phyloP scores from a whole-genome alignment of 371 early-diverging fungal genomes.

The Mucor mucedo region DNA sequence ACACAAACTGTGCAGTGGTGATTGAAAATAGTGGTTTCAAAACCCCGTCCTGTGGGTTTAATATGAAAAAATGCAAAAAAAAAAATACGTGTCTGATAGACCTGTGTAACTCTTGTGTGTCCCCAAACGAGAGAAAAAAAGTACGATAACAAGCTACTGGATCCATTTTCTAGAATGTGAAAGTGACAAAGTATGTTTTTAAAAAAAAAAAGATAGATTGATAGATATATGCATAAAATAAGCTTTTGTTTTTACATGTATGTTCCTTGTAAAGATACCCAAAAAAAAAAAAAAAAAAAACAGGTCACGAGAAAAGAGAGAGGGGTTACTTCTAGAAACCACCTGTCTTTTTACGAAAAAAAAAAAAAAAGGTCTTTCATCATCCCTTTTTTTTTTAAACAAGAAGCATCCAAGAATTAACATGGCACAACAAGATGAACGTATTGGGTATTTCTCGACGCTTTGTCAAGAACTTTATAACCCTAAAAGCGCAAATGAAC shows the following conservation, averaged over 20 bases:
- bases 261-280: no score
- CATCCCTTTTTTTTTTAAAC: background rate
- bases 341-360: background rate
- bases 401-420: background rate
- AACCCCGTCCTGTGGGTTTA: no score
- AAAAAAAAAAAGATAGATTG: no score
- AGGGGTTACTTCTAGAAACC: background rate
- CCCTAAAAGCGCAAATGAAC: conserved; percentile 55
- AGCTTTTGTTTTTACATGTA: no score
- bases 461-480: conserved; percentile 60
- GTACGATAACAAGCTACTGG: no score
- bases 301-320: background rate
- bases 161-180: background rate
- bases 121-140: no score
- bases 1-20: no score
- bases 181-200: background rate
- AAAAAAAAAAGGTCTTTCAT: conserved; percentile 13
- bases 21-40: no score
- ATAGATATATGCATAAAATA: no score
- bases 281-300: background rate
- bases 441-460: conserved; percentile 32
- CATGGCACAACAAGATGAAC: conserved; percentile 30
- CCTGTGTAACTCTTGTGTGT: no score
- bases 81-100: no score
- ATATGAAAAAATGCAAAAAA: no score